These are phyloP conservation scores for Apocynum venetum DNA, from an alignment of 257 asterid species.

Conservation along the genomic window DNA sequence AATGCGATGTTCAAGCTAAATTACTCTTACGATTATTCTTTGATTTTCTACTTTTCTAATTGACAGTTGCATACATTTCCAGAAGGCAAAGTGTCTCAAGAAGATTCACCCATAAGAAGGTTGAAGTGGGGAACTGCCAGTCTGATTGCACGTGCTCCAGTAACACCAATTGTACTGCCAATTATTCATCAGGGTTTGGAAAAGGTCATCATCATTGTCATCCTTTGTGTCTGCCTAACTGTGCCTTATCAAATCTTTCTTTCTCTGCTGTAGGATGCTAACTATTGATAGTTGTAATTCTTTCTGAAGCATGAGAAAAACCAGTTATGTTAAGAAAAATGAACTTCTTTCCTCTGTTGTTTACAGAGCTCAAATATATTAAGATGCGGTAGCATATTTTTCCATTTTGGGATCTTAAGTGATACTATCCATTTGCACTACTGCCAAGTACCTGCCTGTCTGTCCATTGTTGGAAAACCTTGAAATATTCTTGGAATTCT, in stretches of 20 bases:
- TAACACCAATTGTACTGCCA: conserved; percentile 91
- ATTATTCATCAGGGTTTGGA: conserved; percentile 86
- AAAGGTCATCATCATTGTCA: conserved; percentile 45
- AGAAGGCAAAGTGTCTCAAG: conserved; percentile 97
- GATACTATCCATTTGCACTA: no score
- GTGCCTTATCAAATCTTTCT: background rate
- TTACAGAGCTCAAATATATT: no score
- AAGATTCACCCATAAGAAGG: conserved; percentile 78
- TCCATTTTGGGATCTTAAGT: no score
- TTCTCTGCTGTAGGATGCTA: background rate
- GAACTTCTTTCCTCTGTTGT: no score
- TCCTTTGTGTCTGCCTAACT: background rate
- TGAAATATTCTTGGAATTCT: no score
- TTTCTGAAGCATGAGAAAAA: no score
- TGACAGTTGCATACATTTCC: conserved; percentile 95
- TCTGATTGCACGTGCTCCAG: conserved; percentile 91
- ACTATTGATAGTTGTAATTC: background rate
- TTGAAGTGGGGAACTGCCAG: conserved; percentile 99
- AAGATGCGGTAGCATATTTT: no score
- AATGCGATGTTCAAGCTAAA: background rate
- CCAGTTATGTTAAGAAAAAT: no score
- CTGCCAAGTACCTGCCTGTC: no score
- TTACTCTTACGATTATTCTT: background rate
- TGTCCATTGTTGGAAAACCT: no score
- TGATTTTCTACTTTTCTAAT: conserved; percentile 22